Percentiles rank a stretch among this genome's conserved stretches.
Conservation (phyloP, 106 monocot genomes). For the Apostasia shenzhenica region DNA sequence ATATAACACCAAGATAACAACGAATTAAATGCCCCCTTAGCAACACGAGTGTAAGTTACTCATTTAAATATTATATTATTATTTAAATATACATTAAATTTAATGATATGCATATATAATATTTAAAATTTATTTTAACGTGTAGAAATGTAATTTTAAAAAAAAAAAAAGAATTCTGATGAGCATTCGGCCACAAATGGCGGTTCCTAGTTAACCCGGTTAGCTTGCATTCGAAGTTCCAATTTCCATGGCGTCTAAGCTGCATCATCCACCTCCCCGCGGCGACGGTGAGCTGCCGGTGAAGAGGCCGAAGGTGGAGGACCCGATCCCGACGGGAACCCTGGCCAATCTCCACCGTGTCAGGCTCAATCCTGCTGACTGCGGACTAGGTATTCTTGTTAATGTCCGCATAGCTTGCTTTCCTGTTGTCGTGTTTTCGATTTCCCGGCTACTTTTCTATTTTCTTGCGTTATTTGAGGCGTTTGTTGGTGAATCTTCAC, state of each 20-base stretch:
- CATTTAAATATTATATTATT: no score
- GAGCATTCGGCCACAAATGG: no score
- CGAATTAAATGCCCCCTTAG: no score
- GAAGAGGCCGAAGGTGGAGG: slow-evolving; percentile 20
- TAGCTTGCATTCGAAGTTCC: no score
- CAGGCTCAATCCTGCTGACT: slow-evolving; percentile 60
- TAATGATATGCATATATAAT: no score
- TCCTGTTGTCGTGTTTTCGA: neutral
- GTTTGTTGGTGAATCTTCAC: slow-evolving; percentile 1
- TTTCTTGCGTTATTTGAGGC: neutral
- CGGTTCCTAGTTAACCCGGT: no score
- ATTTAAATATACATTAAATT: no score
- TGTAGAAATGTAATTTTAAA: no score
- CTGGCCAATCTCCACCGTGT: slow-evolving; percentile 11
- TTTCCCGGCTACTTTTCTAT: neutral
- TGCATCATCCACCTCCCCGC: slow-evolving; percentile 5
- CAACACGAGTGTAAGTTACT: no score
- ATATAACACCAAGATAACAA: no score
- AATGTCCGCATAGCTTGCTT: neutral
- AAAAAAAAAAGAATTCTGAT: no score
- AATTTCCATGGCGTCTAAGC: slow-evolving; percentile 16
- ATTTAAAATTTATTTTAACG: no score
- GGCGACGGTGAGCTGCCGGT: slow-evolving; percentile 15
- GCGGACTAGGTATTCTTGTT: slow-evolving; percentile 43
- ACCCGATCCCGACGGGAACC: slow-evolving; percentile 5